Conservation (phyloP, 2,329 filamentous ascomycete species). For the Neofusicoccum sp. region DNA sequence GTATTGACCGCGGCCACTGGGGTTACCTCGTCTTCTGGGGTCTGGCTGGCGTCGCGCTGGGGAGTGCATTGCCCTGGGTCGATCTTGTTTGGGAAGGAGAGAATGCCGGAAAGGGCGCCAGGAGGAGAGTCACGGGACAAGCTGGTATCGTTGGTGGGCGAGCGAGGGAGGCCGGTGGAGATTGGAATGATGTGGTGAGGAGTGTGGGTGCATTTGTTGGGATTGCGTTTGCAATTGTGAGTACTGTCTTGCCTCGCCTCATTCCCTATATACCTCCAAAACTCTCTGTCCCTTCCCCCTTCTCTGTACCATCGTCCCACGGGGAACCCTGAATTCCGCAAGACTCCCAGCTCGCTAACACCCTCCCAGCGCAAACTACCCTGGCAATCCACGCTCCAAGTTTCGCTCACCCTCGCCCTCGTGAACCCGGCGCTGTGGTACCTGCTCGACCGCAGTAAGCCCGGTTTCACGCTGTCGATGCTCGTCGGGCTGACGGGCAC, state of each 20-base stretch:
- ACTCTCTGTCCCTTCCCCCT: background rate
- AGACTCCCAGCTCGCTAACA: background rate
- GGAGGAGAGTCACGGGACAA: slow-evolving; percentile 18
- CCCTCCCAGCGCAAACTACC: slow-evolving; percentile 71
- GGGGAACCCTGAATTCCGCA: background rate
- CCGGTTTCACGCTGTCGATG: slow-evolving; percentile 77
- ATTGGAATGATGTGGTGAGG: slow-evolving; percentile 73
- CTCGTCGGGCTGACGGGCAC: slow-evolving; percentile 73
- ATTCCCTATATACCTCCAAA: background rate
- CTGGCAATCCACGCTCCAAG: slow-evolving; percentile 93
- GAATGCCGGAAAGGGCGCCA: slow-evolving; percentile 23
- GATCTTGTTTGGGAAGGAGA: slow-evolving; percentile 69
- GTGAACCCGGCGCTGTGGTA: slow-evolving; percentile 96
- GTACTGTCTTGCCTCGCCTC: slow-evolving; percentile 37
- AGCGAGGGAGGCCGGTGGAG: slow-evolving; percentile 45
- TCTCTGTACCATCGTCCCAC: background rate
- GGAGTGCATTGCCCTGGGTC: slow-evolving; percentile 78
- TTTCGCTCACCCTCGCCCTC: slow-evolving; percentile 82
- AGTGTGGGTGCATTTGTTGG: slow-evolving; percentile 71
- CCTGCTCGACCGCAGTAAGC: slow-evolving; percentile 83
- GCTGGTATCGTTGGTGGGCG: slow-evolving; percentile 21
- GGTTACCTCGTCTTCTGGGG: slow-evolving; percentile 81
- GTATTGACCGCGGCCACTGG: slow-evolving; percentile 57
- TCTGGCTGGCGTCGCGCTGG: slow-evolving; percentile 70
- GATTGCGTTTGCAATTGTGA: slow-evolving; percentile 78